Conservation (phyloP, 2,329 filamentous ascomycete genomes). For the Aquanectria penicillioides region DNA sequence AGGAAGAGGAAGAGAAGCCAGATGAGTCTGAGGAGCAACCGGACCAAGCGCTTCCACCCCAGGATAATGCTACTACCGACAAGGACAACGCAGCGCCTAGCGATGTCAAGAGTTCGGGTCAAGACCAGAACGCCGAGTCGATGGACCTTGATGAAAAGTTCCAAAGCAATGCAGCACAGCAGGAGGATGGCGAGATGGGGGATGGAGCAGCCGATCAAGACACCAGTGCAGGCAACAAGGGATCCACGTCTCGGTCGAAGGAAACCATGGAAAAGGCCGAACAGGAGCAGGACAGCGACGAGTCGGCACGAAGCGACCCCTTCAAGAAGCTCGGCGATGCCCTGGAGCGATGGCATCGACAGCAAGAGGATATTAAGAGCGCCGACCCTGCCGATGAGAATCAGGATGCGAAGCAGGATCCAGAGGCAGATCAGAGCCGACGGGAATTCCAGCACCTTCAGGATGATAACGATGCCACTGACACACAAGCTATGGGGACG, state of each 20-base stretch:
- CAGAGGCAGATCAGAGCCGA: slow-evolving; percentile 68
- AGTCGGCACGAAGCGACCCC: slow-evolving; percentile 67
- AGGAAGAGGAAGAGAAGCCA: slow-evolving; percentile 63
- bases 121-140: slow-evolving; percentile 72
- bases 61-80: slow-evolving; percentile 62
- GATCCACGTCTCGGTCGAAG: slow-evolving; percentile 59
- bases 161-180: slow-evolving; percentile 68
- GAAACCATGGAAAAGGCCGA: slow-evolving; percentile 60
- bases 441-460: slow-evolving; percentile 94
- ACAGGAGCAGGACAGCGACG: slow-evolving; percentile 55
- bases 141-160: slow-evolving; percentile 71
- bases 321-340: slow-evolving; percentile 96
- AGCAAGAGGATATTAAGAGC: slow-evolving; percentile 83
- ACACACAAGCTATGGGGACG: slow-evolving; percentile 90
- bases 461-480: slow-evolving; percentile 82
- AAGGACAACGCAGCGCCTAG: slow-evolving; percentile 72
- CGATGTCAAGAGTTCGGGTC: slow-evolving; percentile 71
- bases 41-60: slow-evolving; percentile 47
- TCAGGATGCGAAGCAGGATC: slow-evolving; percentile 57
- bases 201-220: slow-evolving; percentile 73
- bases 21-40: slow-evolving; percentile 64
- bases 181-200: slow-evolving; percentile 73
- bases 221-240: slow-evolving; percentile 71
- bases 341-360: slow-evolving; percentile 90
- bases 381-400: slow-evolving; percentile 53